Evolutionary conservation across 2,329 filamentous ascomycete genomes (phyloP).

Genomic region (Teratosphaeria viscida): DNA sequence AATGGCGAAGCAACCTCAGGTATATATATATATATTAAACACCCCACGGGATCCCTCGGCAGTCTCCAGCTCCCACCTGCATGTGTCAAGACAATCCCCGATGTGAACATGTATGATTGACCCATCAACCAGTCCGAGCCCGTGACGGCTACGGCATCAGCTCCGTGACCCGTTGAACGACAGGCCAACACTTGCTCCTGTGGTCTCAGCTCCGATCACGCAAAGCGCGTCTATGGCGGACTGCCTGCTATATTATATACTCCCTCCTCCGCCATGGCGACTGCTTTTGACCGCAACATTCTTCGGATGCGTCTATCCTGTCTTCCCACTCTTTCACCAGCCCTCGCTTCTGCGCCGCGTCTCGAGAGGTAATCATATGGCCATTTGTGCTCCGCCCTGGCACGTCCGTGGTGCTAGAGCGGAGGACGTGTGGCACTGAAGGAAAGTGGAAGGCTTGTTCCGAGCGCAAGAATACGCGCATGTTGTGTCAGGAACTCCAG

Average conservation of each 20-base stretch:
- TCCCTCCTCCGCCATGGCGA: not conserved
- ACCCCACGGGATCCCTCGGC: too few species aligned
- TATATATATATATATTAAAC: too few species aligned
- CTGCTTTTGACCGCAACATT: constrained; percentile 30
- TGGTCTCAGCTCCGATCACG: not conserved
- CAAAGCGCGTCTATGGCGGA: not conserved
- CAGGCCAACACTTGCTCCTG: not conserved
- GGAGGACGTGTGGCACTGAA: too few species aligned
- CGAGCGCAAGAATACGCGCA: not conserved
- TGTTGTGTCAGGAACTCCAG: too few species aligned
- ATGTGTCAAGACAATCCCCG: too few species aligned
- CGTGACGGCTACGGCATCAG: too few species aligned
- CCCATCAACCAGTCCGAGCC: too few species aligned
- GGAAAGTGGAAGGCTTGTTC: too few species aligned
- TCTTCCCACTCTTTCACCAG: constrained; percentile 44
- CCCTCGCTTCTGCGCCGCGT: constrained; percentile 32
- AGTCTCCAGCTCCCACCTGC: too few species aligned
- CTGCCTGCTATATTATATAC: not conserved
- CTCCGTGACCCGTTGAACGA: not conserved
- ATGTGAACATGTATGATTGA: too few species aligned
- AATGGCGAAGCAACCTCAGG: too few species aligned
- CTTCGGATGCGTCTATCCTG: constrained; percentile 44
- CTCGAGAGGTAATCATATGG: constrained; percentile 40
- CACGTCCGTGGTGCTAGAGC: too few species aligned
- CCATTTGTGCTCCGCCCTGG: constrained; percentile 29